phyloP scores from a whole-genome alignment of 148 eudicot species.

The Arctostaphylos glauca region DNA sequence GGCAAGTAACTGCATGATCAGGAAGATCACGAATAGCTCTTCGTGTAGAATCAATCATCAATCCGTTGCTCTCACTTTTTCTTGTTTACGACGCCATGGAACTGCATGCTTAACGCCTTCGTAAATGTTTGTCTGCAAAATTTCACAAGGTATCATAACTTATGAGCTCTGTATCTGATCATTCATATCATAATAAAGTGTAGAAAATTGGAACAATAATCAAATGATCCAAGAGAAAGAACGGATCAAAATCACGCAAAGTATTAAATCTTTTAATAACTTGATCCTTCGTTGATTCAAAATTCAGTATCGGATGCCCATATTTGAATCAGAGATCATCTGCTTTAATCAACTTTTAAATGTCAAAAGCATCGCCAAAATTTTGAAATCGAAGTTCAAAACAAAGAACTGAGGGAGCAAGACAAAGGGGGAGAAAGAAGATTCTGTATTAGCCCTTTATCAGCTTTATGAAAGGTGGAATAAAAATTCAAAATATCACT shows the following conservation, averaged over 20 bases:
- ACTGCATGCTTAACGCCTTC: conserved; percentile 44
- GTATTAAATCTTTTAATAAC: background rate
- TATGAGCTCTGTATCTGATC: background rate
- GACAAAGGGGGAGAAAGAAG: background rate
- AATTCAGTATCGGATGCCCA: background rate
- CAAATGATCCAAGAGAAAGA: background rate
- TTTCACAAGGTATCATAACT: background rate
- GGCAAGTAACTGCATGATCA: background rate
- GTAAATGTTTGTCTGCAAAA: conserved; percentile 37
- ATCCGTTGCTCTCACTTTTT: conserved; percentile 9
- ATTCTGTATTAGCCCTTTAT: background rate
- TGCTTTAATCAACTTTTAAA: background rate
- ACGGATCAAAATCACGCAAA: background rate
- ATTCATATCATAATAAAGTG: background rate
- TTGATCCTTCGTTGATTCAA: background rate
- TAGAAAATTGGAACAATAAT: background rate
- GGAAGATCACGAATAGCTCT: background rate
- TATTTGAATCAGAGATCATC: background rate
- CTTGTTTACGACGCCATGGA: conserved; percentile 32
- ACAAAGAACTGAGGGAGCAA: background rate
- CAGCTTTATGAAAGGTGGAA: background rate
- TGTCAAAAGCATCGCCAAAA: background rate
- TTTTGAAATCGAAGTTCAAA: conserved; percentile 3
- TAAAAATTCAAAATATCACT: background rate
- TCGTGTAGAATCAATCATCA: background rate